Conservation (phyloP, 2,329 filamentous ascomycete genomes). For the Trematosphaeria pertusa region DNA sequence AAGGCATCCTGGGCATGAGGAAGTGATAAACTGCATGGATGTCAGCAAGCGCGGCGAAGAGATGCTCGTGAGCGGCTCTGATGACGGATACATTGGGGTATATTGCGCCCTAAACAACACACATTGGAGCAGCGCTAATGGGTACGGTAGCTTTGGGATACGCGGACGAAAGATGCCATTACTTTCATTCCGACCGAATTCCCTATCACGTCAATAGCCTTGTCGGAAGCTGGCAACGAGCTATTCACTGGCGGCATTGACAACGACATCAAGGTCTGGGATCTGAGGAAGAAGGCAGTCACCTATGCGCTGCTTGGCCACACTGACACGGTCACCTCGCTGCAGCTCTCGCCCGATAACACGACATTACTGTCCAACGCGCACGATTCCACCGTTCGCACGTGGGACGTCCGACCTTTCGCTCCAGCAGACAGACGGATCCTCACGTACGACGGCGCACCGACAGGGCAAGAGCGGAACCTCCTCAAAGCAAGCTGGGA, state of each 20-base stretch:
- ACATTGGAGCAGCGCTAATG: conserved; percentile 20
- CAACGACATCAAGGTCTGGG: conserved; percentile 97
- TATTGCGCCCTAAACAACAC: conserved; percentile 17
- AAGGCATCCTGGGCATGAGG: conserved; percentile 89
- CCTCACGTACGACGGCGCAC: conserved; percentile 90
- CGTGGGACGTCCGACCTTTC: conserved; percentile 96
- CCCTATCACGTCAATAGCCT: conserved; percentile 86
- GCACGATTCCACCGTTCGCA: conserved; percentile 91
- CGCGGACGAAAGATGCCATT: conserved; percentile 83
- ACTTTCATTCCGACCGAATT: conserved; percentile 92
- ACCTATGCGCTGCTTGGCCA: conserved; percentile 90
- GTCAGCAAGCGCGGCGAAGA: conserved; percentile 90
- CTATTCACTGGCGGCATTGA: conserved; percentile 95
- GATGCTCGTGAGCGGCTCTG: conserved; percentile 85
- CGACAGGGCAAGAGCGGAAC: conserved; percentile 87
- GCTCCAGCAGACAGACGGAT: conserved; percentile 86
- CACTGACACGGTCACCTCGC: conserved; percentile 87
- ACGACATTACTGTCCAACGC: conserved; percentile 90
- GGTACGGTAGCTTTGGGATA: conserved; percentile 79
- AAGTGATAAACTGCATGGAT: conserved; percentile 92
- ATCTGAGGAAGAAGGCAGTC: conserved; percentile 87
- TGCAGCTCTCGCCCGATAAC: conserved; percentile 90
- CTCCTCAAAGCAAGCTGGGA: conserved; percentile 92
- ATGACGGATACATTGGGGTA: conserved; percentile 86
- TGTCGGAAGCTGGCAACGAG: conserved; percentile 95